phyloP scores from a whole-genome alignment of 305 asterid species.

The Rubia balearica region DNA sequence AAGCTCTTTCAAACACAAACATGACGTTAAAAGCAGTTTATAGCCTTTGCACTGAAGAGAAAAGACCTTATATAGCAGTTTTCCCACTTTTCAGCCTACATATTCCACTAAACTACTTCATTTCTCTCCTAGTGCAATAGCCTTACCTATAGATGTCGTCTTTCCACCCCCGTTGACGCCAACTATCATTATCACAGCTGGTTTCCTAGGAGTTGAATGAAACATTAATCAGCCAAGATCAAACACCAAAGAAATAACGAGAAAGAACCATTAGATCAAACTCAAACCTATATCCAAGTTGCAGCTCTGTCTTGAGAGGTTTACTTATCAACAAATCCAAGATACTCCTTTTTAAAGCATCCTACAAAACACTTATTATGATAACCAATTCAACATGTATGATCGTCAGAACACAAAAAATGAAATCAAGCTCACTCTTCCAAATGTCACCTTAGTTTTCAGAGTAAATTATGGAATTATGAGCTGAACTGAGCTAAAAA shows the following conservation, averaged over 20 bases:
- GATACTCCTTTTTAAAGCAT: constrained; percentile 67
- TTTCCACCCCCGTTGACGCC: constrained; percentile 99
- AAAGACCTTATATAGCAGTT: background rate
- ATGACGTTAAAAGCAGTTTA: background rate
- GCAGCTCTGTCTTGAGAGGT: constrained; percentile 71
- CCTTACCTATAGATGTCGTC: constrained; percentile 93
- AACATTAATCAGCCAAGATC: constrained; percentile 7
- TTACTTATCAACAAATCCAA: constrained; percentile 67
- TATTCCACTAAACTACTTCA: background rate
- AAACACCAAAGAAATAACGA: background rate
- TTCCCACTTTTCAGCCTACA: background rate
- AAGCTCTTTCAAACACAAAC: background rate
- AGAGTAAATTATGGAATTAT: no score
- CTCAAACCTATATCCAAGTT: constrained; percentile 78
- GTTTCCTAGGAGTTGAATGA: constrained; percentile 50
- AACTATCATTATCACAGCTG: constrained; percentile 84
- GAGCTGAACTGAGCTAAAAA: background rate
- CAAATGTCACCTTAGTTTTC: no score
- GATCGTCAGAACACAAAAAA: no score
- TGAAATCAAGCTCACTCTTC: no score
- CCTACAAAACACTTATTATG: constrained; percentile 36
- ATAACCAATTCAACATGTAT: background rate
- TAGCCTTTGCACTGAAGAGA: background rate
- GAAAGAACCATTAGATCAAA: constrained; percentile 15
- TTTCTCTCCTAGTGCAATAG: background rate